A percentile compares a stretch with the other conserved stretches of the same genome.
These are phyloP conservation scores for Nakazawaea anatomiae DNA, from an alignment of 805 yeast genomes.

Conservation along the genomic window DNA sequence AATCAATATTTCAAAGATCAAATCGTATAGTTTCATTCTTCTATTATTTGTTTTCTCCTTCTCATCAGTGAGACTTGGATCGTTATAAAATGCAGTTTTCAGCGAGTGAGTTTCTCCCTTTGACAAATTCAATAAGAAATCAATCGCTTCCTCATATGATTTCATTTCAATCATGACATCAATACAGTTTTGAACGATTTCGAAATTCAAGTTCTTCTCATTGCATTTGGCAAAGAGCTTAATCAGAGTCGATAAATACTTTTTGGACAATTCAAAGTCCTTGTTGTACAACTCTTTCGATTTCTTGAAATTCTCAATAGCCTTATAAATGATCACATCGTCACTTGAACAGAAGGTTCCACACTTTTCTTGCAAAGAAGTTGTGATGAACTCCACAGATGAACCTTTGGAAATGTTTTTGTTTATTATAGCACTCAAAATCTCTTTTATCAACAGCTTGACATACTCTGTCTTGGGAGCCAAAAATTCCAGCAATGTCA, in stretches of 20 bases:
- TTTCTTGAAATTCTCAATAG: constrained; percentile 82
- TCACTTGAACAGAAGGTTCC: constrained; percentile 91
- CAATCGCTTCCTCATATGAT: constrained; percentile 80
- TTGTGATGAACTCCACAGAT: constrained; percentile 84
- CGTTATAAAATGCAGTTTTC: constrained; percentile 50
- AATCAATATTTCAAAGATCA: constrained; percentile 70
- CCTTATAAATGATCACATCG: constrained; percentile 90
- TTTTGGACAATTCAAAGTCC: constrained; percentile 63
- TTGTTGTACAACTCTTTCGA: constrained; percentile 71
- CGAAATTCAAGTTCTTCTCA: constrained; percentile 61
- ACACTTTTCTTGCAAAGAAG: constrained; percentile 84
- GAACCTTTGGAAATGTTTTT: constrained; percentile 88
- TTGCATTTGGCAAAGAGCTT: constrained; percentile 73
- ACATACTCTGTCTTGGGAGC: constrained; percentile 56
- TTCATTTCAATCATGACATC: constrained; percentile 72
- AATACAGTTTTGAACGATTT: constrained; percentile 76
- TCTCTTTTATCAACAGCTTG: constrained; percentile 69
- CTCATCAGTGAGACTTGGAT: constrained; percentile 36
- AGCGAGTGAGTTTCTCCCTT: constrained; percentile 53
- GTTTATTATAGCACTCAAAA: constrained; percentile 83
- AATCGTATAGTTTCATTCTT: constrained; percentile 56
- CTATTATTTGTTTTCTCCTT: constrained; percentile 39
- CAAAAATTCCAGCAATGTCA: constrained; percentile 73
- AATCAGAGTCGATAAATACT: constrained; percentile 69
- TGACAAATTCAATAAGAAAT: constrained; percentile 74